phyloP scores from a whole-genome alignment of 192 early-diverging fungal genomes.

The Backusella circina region DNA sequence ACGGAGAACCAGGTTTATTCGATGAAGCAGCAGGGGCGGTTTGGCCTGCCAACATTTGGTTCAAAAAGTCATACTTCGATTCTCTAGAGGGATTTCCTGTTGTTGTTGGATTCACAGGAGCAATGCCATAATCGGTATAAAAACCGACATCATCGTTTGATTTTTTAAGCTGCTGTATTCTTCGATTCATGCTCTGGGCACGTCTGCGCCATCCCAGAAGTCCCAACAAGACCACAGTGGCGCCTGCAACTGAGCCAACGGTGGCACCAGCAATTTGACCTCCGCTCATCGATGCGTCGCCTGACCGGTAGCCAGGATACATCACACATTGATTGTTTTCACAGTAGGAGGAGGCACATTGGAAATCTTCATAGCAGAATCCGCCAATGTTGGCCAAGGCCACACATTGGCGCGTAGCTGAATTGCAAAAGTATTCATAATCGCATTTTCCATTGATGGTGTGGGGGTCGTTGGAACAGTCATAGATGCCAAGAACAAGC shows the following conservation, averaged over 20 bases:
- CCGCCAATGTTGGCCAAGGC: neutral
- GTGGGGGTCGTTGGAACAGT: neutral
- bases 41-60: neutral
- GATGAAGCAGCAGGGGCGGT: neutral
- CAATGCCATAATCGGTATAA: neutral
- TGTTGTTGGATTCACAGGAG: neutral
- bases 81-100: neutral
- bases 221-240: neutral
- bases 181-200: neutral
- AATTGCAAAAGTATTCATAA: neutral
- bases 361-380: neutral
- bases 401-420: neutral
- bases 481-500: neutral
- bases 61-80: neutral
- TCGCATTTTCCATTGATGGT: neutral
- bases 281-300: neutral
- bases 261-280: neutral
- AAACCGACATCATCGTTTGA: neutral
- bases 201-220: neutral
- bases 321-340: neutral
- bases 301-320: neutral
- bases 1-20: neutral
- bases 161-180: neutral
- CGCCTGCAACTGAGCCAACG: neutral
- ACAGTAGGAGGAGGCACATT: neutral